Percentiles rank a stretch among this genome's conserved stretches.
phyloP scores from a whole-genome alignment of 495 filamentous ascomycete genomes.

The Pyrenula aspistea region DNA sequence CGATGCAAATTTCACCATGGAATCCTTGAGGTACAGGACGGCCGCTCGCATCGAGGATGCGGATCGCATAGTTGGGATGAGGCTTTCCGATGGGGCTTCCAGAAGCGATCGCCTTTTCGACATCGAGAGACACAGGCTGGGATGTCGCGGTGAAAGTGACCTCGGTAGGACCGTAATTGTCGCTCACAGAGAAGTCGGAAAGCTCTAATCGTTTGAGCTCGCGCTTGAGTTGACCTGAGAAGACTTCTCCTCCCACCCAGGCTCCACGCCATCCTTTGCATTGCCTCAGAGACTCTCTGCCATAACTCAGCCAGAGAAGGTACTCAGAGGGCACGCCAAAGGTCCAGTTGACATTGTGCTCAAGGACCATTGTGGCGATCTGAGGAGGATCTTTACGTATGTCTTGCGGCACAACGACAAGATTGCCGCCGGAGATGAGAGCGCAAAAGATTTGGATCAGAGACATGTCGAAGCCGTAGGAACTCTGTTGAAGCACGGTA shows the following conservation, averaged over 20 bases:
- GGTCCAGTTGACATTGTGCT: conserved; percentile 11
- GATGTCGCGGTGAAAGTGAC: conserved; percentile 3
- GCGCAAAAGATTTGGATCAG: conserved; percentile 19
- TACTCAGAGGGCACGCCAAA: conserved; percentile 15
- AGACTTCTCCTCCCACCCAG: conserved; percentile 7
- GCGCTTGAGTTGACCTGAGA: background rate
- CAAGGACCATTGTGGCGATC: conserved; percentile 14
- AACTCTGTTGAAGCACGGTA: conserved; percentile 19
- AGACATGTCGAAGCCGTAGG: conserved; percentile 21
- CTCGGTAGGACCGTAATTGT: conserved; percentile 1
- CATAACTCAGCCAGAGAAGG: conserved; percentile 8
- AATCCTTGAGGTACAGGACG: conserved; percentile 17
- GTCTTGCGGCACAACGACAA: conserved; percentile 11
- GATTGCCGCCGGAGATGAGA: conserved; percentile 14
- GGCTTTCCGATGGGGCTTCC: conserved; percentile 1
- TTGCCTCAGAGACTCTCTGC: conserved; percentile 3
- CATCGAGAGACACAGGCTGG: conserved; percentile 2
- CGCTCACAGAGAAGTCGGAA: background rate
- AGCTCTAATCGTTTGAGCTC: conserved; percentile 1
- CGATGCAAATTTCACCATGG: conserved; percentile 19
- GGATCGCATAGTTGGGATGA: conserved; percentile 16
- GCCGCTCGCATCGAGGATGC: conserved; percentile 19
- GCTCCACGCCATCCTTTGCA: conserved; percentile 1
- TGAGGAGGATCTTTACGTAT: conserved; percentile 13
- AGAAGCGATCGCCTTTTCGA: conserved; percentile 2